Evolutionary conservation across 371 early-diverging fungal genomes (phyloP).

Genomic region (Cokeromyces recurvatus): DNA sequence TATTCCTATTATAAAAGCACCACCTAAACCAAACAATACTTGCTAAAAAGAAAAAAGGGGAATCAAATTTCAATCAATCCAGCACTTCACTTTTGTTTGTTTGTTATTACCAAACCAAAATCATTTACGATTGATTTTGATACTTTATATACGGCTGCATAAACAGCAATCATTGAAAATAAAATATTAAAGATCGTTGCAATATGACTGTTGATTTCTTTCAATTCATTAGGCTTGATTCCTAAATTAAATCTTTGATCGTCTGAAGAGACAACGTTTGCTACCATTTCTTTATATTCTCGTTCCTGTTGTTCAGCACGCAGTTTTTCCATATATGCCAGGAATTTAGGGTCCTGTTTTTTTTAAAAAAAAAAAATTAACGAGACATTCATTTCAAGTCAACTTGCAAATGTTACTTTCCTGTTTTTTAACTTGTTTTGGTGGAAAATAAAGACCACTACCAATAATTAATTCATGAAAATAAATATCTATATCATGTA

Average conservation of each 20-base stretch:
- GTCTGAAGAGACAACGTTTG: constrained; percentile 24
- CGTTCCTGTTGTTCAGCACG: constrained; percentile 25
- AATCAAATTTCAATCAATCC: not conserved
- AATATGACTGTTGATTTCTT: constrained; percentile 45
- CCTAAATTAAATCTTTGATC: constrained; percentile 27
- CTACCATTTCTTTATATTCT: constrained; percentile 33
- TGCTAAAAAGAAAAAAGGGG: constrained; percentile 28
- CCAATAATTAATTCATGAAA: constrained; percentile 35
- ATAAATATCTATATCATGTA: constrained; percentile 8
- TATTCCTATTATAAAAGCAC: constrained; percentile 47
- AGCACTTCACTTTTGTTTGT: too few species aligned
- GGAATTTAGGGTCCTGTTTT: constrained; percentile 27
- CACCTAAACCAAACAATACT: constrained; percentile 46
- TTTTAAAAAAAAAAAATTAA: not conserved
- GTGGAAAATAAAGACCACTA: constrained; percentile 24
- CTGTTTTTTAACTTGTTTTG: constrained; percentile 20
- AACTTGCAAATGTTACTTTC: too few species aligned
- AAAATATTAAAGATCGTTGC: constrained; percentile 59
- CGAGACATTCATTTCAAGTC: not conserved
- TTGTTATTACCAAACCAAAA: constrained; percentile 58
- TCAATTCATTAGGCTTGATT: constrained; percentile 39
- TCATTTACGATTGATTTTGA: constrained; percentile 49
- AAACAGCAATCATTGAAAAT: constrained; percentile 61
- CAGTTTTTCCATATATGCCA: constrained; percentile 28
- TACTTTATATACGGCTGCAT: constrained; percentile 55